Percentiles rank a stretch among this genome's conserved stretches.
Conservation (phyloP, 345 rosid species). For the Gossypium herbaceum region DNA sequence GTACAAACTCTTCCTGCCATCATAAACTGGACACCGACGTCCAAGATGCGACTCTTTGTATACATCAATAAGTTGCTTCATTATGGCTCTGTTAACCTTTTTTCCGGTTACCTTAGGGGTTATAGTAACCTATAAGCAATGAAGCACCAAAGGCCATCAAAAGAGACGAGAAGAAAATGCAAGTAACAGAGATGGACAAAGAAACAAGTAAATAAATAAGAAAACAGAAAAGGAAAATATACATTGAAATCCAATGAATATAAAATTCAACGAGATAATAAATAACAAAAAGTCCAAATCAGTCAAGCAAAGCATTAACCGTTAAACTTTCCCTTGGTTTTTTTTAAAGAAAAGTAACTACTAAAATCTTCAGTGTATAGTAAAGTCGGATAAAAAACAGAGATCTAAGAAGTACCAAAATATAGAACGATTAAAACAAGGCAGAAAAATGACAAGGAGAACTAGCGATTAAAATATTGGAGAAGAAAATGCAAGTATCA, state of each 20-base stretch:
- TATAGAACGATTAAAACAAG: background rate
- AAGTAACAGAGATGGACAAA: background rate
- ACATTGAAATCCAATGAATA: background rate
- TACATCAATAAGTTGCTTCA: slow-evolving; percentile 10
- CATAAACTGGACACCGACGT: slow-evolving; percentile 46
- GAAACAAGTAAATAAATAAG: background rate
- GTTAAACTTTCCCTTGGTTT: too few species aligned
- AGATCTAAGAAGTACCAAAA: background rate
- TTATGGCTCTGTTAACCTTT: slow-evolving; percentile 36
- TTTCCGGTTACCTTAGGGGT: slow-evolving; percentile 48
- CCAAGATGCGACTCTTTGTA: slow-evolving; percentile 38
- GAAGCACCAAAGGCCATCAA: background rate
- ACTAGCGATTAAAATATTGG: background rate
- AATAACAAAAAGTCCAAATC: background rate
- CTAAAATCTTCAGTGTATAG: background rate
- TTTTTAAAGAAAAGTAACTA: too few species aligned
- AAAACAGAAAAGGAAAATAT: background rate
- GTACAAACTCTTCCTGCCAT: slow-evolving; percentile 62
- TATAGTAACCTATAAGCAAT: slow-evolving; percentile 43
- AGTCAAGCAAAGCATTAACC: background rate
- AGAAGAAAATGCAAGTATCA: background rate
- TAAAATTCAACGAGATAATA: background rate
- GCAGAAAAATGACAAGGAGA: background rate
- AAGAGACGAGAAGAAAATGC: background rate
- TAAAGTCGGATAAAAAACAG: background rate